Evolutionary conservation across 768 basidiomycete genomes (phyloP).

Genomic region (Leccinum variicolor): DNA sequence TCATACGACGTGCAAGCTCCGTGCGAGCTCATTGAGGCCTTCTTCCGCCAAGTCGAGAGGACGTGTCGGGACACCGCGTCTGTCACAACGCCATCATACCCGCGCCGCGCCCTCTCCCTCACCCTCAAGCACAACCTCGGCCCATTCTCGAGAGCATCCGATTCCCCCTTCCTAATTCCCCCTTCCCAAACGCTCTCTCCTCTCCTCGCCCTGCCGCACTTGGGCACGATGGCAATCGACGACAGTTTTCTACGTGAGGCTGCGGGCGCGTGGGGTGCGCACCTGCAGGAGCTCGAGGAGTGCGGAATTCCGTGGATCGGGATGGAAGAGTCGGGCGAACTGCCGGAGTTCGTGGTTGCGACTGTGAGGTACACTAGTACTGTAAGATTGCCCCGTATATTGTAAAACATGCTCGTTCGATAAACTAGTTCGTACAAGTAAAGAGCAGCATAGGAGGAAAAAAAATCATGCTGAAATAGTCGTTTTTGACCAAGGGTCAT

Average conservation of each 20-base stretch:
- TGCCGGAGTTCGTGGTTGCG: conserved; percentile 10
- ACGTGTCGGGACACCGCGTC: conserved; percentile 7
- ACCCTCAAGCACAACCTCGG: conserved; percentile 27
- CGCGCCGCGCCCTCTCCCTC: conserved; percentile 16
- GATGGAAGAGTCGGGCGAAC: conserved; percentile 10
- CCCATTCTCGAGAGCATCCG: conserved; percentile 15
- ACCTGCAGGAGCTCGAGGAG: conserved; percentile 26
- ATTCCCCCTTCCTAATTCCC: conserved; percentile 23
- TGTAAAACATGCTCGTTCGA: no score
- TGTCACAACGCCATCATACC: background rate
- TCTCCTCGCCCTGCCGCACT: conserved; percentile 18
- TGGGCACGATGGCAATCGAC: conserved; percentile 26
- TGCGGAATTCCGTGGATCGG: conserved; percentile 28
- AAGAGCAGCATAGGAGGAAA: no score
- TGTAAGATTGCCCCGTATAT: no score
- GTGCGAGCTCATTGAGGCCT: conserved; percentile 15
- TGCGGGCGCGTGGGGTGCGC: conserved; percentile 24
- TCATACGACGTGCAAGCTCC: conserved; percentile 28
- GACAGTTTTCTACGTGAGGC: conserved; percentile 25
- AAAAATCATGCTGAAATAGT: no score
- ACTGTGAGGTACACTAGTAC: conserved; percentile 8
- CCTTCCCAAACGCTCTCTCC: conserved; percentile 24
- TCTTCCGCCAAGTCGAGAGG: conserved; percentile 20
- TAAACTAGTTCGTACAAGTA: no score
- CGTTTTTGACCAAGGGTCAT: no score